These are phyloP conservation scores for Lentinus tigrinus DNA, from an alignment of 768 basidiomycete genomes.

Conservation along the genomic window DNA sequence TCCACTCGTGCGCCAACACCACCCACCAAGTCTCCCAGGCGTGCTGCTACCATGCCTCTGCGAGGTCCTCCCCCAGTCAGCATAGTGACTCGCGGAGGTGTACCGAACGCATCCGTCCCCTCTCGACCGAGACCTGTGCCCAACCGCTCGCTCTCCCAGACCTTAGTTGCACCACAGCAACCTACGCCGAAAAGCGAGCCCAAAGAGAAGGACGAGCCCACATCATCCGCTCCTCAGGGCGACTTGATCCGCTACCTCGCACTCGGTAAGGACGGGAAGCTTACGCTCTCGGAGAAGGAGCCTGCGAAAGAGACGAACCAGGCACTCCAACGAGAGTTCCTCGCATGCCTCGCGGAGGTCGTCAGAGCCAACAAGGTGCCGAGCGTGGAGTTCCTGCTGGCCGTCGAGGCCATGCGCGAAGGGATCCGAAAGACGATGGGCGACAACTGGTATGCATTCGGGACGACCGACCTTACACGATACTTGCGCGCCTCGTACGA, in stretches of 20 bases:
- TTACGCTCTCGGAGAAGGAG: neutral
- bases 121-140: neutral
- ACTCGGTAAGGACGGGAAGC: neutral
- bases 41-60: neutral
- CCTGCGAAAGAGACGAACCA: neutral
- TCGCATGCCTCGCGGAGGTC: constrained; percentile 8
- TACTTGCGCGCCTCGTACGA: neutral
- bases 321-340: constrained; percentile 7
- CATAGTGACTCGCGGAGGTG: neutral
- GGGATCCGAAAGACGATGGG: constrained; percentile 4
- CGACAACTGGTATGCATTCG: constrained; percentile 6
- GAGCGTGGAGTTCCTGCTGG: neutral
- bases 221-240: no score
- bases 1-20: neutral
- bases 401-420: neutral
- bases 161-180: neutral
- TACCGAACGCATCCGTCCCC: neutral
- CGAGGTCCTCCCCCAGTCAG: neutral
- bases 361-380: constrained; percentile 4
- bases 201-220: no score
- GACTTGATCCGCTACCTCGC: constrained; percentile 1
- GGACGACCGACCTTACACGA: neutral
- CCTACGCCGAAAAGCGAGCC: no score
- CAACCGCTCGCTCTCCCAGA: neutral
- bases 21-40: neutral